Evolutionary conservation across 1,139 yeast species (phyloP), one percentile per base, ranked within the genome.

Genomic region (Hansenula anomala): DNA sequence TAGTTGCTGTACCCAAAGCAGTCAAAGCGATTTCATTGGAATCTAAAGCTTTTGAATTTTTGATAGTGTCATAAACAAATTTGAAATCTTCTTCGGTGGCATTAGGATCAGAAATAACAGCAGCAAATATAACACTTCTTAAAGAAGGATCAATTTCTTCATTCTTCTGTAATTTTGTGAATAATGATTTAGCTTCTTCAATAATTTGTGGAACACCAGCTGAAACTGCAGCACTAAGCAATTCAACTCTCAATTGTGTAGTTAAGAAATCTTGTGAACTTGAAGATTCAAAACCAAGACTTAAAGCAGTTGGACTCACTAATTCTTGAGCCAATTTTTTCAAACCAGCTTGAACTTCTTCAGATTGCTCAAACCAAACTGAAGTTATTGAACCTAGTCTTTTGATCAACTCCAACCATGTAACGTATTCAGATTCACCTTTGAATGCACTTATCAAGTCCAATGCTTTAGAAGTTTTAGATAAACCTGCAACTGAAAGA

Each of bases 11-110:
- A 5, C 92, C 92, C 38, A 84, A 61, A 0, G 90, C 77, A 16
- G 59, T 57, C 28, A 84, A 64, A 0, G 86, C 83, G 37, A 76
- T 66, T 58, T 84, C 95, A 43, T 81, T 67, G 6, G 85, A 74
- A 57, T 82, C 90, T 42, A 82, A 71, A 3, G 86, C 66, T 3
- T 73, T 59, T 8, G 92, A 86, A n/a, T 63, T 53, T 9, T 63
- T 58, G 29, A 78, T 74, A 52, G 81, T 79, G 15, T 64, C 55
- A 42, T 73, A 57, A 20, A 83, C 68, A 3, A 61, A 51, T 3
- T 73, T 69, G 48, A 74, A 78, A 28, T 73, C 73, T 8, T 58
- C 67, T 19, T 63, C 64, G 12, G 68, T 57, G n/a, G 71, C 58
- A 23, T 70, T 60, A 2, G 71, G 23, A 14, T 39, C 39, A 4